Evolutionary conservation across 2,329 filamentous ascomycete species (phyloP).

Genomic region (Paraconiothyrium sp.): DNA sequence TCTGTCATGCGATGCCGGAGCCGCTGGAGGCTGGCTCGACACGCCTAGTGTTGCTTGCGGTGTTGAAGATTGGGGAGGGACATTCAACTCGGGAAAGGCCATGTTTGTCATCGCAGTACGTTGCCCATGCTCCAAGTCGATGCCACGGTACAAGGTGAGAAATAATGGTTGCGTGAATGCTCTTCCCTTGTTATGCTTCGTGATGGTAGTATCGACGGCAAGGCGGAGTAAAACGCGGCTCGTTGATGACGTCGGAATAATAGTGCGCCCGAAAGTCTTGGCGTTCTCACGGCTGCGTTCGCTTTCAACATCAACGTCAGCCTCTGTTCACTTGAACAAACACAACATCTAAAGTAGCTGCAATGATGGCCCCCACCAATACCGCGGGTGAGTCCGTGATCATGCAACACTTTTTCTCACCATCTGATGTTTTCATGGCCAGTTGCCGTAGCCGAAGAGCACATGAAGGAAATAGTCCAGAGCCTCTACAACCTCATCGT

Average conservation of each 20-base stretch:
- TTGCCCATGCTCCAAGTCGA: conserved; percentile 26
- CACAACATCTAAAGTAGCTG: not conserved
- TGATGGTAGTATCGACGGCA: not conserved
- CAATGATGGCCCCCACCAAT: conserved; percentile 15
- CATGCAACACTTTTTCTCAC: conserved; percentile 3
- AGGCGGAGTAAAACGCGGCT: not conserved
- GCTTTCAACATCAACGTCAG: not conserved
- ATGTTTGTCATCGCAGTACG: conserved; percentile 39
- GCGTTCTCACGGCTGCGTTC: conserved; percentile 10
- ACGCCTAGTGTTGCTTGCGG: conserved; percentile 18
- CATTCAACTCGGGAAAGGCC: conserved; percentile 31
- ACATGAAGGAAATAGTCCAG: conserved; percentile 69
- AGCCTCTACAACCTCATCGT: conserved; percentile 68
- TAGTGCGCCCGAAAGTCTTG: conserved; percentile 16
- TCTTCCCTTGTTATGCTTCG: not conserved
- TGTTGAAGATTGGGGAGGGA: conserved; percentile 21
- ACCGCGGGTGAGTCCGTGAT: not conserved
- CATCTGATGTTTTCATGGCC: conserved; percentile 35
- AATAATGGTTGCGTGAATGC: not conserved
- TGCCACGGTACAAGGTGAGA: not conserved
- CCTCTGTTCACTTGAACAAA: not conserved
- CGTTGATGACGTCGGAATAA: conserved; percentile 17
- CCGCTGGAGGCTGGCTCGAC: conserved; percentile 23
- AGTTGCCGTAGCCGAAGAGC: conserved; percentile 52
- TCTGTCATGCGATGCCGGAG: conserved; percentile 25